Conservation (phyloP, 1,284 basidiomycete species). For the Cutaneotrichosporon mucoides region DNA sequence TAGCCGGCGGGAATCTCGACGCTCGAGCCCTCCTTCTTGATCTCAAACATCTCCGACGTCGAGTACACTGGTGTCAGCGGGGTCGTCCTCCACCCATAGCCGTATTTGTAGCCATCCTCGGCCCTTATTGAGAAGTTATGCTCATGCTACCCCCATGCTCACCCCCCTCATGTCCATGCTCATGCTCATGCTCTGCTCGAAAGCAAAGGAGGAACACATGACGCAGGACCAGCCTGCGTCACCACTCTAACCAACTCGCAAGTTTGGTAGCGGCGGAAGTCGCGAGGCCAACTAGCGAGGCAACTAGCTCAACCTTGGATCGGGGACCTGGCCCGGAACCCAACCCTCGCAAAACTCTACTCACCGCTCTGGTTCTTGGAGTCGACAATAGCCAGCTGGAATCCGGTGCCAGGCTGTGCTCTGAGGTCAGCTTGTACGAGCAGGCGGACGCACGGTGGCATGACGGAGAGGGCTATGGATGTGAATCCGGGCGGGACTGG, state of each 20-base stretch:
- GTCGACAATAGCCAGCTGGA: slow-evolving; percentile 1
- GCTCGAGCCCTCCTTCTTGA: slow-evolving; percentile 11
- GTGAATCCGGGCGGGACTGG: not conserved
- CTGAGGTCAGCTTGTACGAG: slow-evolving; percentile 1
- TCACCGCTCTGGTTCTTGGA: slow-evolving; percentile 1
- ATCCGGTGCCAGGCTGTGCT: not conserved
- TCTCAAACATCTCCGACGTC: slow-evolving; percentile 13
- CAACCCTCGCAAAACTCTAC: not conserved
- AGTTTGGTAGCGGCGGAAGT: not conserved
- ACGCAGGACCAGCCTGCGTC: too few species aligned
- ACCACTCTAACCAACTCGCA: too few species aligned
- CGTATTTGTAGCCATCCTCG: too few species aligned
- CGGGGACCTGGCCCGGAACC: not conserved
- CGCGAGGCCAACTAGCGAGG: not conserved
- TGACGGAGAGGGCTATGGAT: not conserved
- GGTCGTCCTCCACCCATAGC: too few species aligned
- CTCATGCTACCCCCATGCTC: too few species aligned
- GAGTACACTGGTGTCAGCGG: slow-evolving; percentile 8
- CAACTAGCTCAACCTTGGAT: not conserved
- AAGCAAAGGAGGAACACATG: too few species aligned
- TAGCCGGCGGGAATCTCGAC: slow-evolving; percentile 6
- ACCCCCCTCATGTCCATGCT: too few species aligned
- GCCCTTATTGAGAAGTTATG: too few species aligned
- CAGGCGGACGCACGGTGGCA: not conserved
- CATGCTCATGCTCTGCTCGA: too few species aligned